A percentile compares a stretch with the other conserved stretches of the same genome.
Conservation (phyloP, 768 basidiomycete species). For the Boletus subcaerulescens region DNA sequence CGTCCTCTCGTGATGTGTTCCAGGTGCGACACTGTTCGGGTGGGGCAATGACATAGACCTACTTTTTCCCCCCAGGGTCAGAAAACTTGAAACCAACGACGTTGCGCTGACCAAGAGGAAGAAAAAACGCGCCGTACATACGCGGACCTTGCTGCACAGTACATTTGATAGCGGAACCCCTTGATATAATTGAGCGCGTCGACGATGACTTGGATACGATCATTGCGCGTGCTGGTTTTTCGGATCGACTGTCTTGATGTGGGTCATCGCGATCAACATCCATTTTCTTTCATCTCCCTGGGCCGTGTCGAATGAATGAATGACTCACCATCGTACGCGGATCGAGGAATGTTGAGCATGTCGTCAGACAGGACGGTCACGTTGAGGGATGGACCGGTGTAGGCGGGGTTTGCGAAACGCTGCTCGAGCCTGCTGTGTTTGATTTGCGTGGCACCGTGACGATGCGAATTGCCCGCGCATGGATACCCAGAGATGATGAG, state of each 20-base stretch:
- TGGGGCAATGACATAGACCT: constrained; percentile 76
- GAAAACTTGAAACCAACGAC: background rate
- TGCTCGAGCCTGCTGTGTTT: constrained; percentile 50
- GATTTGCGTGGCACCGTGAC: constrained; percentile 70
- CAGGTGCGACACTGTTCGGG: constrained; percentile 75
- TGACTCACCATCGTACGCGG: constrained; percentile 68
- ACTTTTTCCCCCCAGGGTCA: constrained; percentile 19
- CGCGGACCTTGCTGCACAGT: constrained; percentile 85
- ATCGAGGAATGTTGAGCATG: constrained; percentile 56
- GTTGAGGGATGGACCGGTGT: constrained; percentile 50
- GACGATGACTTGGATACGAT: constrained; percentile 82
- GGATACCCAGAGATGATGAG: constrained; percentile 90
- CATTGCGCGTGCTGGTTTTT: constrained; percentile 80
- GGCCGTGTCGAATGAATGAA: background rate
- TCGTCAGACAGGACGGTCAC: constrained; percentile 70
- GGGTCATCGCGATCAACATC: too few species aligned
- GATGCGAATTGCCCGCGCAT: constrained; percentile 78
- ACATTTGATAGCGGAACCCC: constrained; percentile 97
- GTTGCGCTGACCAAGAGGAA: background rate
- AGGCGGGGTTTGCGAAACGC: constrained; percentile 46
- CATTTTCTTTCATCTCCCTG: too few species aligned
- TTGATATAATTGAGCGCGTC: constrained; percentile 98
- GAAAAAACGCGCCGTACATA: constrained; percentile 74
- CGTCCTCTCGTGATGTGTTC: constrained; percentile 56
- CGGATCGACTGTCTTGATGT: constrained; percentile 57